A percentile compares a stretch with the other conserved stretches of the same genome.
phyloP scores from a whole-genome alignment of 2,329 filamentous ascomycete genomes.

The Biscogniauxia marginata region DNA sequence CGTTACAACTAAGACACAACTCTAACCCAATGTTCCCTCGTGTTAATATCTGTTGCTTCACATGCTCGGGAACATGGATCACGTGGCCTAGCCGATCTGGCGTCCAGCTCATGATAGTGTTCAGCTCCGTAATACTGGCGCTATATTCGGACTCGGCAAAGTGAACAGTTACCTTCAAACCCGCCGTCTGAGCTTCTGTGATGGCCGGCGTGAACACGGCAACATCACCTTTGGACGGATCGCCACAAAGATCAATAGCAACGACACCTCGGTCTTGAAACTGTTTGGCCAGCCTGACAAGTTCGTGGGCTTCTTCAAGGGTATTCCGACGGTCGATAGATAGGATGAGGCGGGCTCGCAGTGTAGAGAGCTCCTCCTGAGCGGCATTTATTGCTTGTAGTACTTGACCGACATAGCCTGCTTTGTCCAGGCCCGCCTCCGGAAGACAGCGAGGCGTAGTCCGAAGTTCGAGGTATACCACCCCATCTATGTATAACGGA shows the following conservation, averaged over 20 bases:
- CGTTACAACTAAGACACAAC: conserved; percentile 77
- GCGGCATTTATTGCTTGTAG: conserved; percentile 55
- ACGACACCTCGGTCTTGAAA: conserved; percentile 59
- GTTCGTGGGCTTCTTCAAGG: conserved; percentile 56
- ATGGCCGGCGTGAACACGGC: conserved; percentile 60
- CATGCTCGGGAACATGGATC: conserved; percentile 65
- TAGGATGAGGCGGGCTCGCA: conserved; percentile 68
- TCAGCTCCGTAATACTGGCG: conserved; percentile 58
- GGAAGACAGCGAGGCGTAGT: conserved; percentile 71
- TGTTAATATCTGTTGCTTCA: conserved; percentile 53
- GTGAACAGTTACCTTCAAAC: conserved; percentile 68
- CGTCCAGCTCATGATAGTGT: conserved; percentile 60
- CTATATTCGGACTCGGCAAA: conserved; percentile 69
- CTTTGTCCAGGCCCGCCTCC: conserved; percentile 52
- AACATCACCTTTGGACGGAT: conserved; percentile 64
- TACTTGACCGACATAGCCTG: conserved; percentile 65
- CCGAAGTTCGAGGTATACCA: conserved; percentile 69
- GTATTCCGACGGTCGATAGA: conserved; percentile 70
- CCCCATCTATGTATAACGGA: neutral
- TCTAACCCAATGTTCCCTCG: conserved; percentile 63
- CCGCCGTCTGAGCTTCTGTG: conserved; percentile 49
- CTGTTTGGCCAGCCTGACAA: conserved; percentile 61
- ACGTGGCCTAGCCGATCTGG: conserved; percentile 76
- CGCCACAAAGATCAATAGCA: conserved; percentile 76
- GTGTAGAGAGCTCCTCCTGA: conserved; percentile 30